phyloP scores from a whole-genome alignment of 495 filamentous ascomycete species.

The Schizothecium vesticola region DNA sequence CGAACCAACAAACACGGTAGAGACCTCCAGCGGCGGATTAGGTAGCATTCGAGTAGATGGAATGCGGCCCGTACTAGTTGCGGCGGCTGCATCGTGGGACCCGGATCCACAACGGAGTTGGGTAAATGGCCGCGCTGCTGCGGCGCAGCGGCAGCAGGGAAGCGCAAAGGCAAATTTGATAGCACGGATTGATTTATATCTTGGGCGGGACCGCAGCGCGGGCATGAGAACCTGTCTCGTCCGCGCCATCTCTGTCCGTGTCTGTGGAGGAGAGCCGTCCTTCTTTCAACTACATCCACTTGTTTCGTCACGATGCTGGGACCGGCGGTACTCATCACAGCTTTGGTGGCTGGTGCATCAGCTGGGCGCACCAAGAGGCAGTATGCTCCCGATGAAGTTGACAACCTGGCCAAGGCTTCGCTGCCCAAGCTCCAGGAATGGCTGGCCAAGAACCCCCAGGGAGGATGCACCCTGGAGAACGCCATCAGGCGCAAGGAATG shows the following conservation, averaged over 20 bases:
- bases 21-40: background rate
- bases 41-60: background rate
- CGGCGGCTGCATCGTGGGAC: background rate
- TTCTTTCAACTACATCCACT: background rate
- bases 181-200: background rate
- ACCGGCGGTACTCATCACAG: background rate
- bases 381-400: conserved; percentile 19
- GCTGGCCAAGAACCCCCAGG: conserved; percentile 23
- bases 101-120: background rate
- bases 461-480: conserved; percentile 20
- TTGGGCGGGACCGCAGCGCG: background rate
- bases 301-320: background rate
- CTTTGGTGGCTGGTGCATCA: background rate
- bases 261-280: background rate
- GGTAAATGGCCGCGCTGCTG: background rate
- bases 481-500: conserved; percentile 20
- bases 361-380: background rate
- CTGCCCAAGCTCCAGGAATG: conserved; percentile 20
- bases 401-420: conserved; percentile 11
- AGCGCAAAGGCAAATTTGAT: background rate
- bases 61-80: background rate
- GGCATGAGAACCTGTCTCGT: background rate
- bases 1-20: background rate
- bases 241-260: background rate
- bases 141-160: background rate